Conservation (phyloP, 2,329 filamentous ascomycete species). For the Dendryphion nanum region DNA sequence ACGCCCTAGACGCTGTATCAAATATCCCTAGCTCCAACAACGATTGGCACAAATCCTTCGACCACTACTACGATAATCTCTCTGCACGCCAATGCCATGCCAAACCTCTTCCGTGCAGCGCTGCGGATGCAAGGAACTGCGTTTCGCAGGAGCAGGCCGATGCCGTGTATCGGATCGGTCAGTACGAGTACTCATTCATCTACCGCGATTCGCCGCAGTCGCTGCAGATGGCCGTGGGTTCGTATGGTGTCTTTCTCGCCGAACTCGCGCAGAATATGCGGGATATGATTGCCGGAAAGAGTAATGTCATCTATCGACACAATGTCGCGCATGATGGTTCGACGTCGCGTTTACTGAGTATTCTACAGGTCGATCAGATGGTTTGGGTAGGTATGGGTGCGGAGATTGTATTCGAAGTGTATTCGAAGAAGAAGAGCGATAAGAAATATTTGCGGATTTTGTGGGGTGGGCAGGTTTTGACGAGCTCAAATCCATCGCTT, state of each 20-base stretch:
- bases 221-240: slow-evolving; percentile 60
- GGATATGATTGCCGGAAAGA: slow-evolving; percentile 23
- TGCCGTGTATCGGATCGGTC: slow-evolving; percentile 70
- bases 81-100: slow-evolving; percentile 74
- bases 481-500: slow-evolving; percentile 67
- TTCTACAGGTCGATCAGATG: slow-evolving; percentile 73
- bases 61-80: slow-evolving; percentile 84
- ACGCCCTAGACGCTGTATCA: slow-evolving; percentile 64
- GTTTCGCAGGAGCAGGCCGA: slow-evolving; percentile 63
- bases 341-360: slow-evolving; percentile 63
- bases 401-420: slow-evolving; percentile 77
- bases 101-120: slow-evolving; percentile 69
- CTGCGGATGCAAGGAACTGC: slow-evolving; percentile 54
- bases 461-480: slow-evolving; percentile 66
- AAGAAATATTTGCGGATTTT: slow-evolving; percentile 62
- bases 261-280: slow-evolving; percentile 69
- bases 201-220: slow-evolving; percentile 67
- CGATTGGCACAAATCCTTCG: slow-evolving; percentile 69
- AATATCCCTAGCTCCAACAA: slow-evolving; percentile 57
- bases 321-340: slow-evolving; percentile 81
- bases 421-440: slow-evolving; percentile 15
- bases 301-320: slow-evolving; percentile 60
- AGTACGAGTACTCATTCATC: slow-evolving; percentile 79
- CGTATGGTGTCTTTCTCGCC: slow-evolving; percentile 71
- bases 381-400: slow-evolving; percentile 83